Conservation (phyloP, 2,329 filamentous ascomycete species). For the Aspergillus versicolor region DNA sequence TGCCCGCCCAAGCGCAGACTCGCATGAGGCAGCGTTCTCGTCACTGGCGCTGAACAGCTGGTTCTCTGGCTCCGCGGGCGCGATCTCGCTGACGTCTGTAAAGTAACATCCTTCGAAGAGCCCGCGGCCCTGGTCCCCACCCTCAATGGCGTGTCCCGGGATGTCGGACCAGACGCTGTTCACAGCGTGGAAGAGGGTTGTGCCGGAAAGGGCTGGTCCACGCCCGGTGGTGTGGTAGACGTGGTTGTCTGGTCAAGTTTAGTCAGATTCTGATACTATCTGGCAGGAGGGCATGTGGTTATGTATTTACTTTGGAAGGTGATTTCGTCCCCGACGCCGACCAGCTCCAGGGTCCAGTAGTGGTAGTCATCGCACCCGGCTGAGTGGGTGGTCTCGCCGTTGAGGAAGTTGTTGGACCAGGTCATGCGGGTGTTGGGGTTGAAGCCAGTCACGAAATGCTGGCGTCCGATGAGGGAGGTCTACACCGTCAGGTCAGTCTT, state of each 20-base stretch:
- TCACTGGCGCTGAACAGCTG: conserved; percentile 39
- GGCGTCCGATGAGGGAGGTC: conserved; percentile 58
- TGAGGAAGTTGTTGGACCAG: conserved; percentile 60
- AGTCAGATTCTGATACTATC: no score
- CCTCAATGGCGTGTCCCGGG: conserved; percentile 58
- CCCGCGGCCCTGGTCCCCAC: conserved; percentile 44
- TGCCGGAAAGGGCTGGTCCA: conserved; percentile 54
- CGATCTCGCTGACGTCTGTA: conserved; percentile 50
- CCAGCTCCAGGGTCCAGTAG: conserved; percentile 61
- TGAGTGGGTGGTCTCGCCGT: conserved; percentile 55
- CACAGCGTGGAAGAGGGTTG: conserved; percentile 56
- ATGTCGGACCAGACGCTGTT: conserved; percentile 63
- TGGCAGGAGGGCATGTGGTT: no score
- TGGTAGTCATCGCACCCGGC: conserved; percentile 59
- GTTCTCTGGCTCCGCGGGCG: conserved; percentile 33
- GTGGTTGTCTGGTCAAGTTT: no score
- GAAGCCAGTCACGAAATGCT: conserved; percentile 60
- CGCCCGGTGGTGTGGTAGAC: conserved; percentile 52
- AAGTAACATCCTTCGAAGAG: conserved; percentile 60
- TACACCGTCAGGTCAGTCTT: conserved; percentile 52
- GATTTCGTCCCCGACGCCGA: conserved; percentile 56
- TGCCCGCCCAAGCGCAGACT: conserved; percentile 22
- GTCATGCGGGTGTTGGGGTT: conserved; percentile 55
- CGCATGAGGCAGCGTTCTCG: conserved; percentile 16
- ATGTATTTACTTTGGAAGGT: conserved; percentile 63